Conservation (phyloP, 1,284 basidiomycete genomes). For the Takashimella koratensis region DNA sequence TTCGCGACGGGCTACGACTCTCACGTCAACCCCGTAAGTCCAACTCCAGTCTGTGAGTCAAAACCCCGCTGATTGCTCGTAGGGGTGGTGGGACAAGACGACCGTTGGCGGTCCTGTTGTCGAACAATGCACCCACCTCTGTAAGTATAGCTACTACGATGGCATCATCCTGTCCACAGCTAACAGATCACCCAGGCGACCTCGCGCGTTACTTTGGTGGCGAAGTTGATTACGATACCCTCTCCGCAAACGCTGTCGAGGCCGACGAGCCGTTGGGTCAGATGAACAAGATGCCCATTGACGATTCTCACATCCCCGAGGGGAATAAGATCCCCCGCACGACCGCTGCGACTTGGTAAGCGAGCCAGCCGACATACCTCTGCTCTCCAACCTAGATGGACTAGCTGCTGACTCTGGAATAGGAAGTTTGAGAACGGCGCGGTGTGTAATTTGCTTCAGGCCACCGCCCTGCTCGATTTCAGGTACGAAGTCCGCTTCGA, state of each 20-base stretch:
- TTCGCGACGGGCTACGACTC: constrained; percentile 52
- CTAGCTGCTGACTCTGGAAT: too few species aligned
- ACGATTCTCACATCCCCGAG: constrained; percentile 49
- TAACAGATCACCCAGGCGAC: constrained; percentile 45
- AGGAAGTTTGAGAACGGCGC: constrained; percentile 45
- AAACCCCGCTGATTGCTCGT: constrained; percentile 5
- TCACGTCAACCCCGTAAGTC: constrained; percentile 32
- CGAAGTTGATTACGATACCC: constrained; percentile 52
- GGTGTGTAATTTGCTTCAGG: constrained; percentile 43
- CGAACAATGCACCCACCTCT: constrained; percentile 55
- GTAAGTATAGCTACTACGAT: constrained; percentile 14
- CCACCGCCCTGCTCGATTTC: constrained; percentile 34
- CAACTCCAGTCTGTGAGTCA: not conserved
- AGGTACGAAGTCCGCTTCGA: constrained; percentile 46
- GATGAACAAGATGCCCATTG: constrained; percentile 50
- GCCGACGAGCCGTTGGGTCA: constrained; percentile 50
- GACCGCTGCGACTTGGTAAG: constrained; percentile 48
- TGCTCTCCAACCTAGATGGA: too few species aligned
- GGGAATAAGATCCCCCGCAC: constrained; percentile 48
- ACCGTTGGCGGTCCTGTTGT: constrained; percentile 52
- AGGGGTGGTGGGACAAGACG: constrained; percentile 57
- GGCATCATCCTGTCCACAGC: constrained; percentile 6
- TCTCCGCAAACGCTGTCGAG: constrained; percentile 43
- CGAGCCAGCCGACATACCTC: too few species aligned
- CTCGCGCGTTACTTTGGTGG: constrained; percentile 54